Percentiles rank a stretch among this genome's conserved stretches.
These are phyloP conservation scores for Chytriomyces confervae DNA, from an alignment of 192 early-diverging fungal genomes.

Conservation along the genomic window DNA sequence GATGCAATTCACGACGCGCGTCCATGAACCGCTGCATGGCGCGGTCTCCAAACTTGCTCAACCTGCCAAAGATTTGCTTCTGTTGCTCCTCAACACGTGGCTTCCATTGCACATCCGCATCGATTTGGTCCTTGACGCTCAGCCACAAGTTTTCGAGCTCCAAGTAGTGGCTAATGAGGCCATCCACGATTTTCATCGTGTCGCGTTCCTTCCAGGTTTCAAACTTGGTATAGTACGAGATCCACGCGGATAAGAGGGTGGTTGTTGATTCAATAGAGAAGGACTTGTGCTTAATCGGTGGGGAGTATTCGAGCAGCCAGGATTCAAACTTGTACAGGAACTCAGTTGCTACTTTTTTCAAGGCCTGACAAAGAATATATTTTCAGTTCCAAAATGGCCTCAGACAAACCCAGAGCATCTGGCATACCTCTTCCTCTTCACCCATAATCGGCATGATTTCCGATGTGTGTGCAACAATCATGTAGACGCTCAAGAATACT, in stretches of 20 bases:
- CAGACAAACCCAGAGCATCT: not conserved
- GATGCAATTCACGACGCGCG: constrained; percentile 18
- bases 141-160: constrained; percentile 72
- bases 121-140: constrained; percentile 59
- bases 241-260: constrained; percentile 61
- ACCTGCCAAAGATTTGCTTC: constrained; percentile 45
- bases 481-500: constrained; percentile 74
- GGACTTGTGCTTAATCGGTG: constrained; percentile 5
- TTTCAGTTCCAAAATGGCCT: not conserved
- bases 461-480: constrained; percentile 69
- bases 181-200: constrained; percentile 64
- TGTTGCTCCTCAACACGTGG: constrained; percentile 69
- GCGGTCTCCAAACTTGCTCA: constrained; percentile 56
- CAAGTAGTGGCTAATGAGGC: constrained; percentile 68
- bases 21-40: constrained; percentile 50
- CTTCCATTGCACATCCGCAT: constrained; percentile 63
- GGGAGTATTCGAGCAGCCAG: constrained; percentile 32
- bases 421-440: constrained; percentile 61
- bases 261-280: not conserved
- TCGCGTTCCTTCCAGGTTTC: constrained; percentile 76
- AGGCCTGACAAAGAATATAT: constrained; percentile 32
- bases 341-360: constrained; percentile 36
- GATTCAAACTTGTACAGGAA: constrained; percentile 49
- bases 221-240: constrained; percentile 67
- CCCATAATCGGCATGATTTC: constrained; percentile 64